phyloP scores from a whole-genome alignment of 371 early-diverging fungal genomes.

The Conidiobolus incongruus region DNA sequence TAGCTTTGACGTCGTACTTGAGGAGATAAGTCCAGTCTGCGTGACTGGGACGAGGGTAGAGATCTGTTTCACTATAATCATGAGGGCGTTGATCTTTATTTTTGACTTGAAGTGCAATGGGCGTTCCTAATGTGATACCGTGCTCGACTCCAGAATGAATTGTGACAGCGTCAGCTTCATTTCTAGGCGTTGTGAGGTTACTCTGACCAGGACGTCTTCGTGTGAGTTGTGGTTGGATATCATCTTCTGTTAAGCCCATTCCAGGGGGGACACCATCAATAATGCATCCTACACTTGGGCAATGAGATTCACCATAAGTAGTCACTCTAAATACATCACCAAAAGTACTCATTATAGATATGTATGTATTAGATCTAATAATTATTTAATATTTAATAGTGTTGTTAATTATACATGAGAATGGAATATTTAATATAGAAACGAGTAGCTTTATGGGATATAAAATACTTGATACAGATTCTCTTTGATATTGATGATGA shows the following conservation, averaged over 20 bases:
- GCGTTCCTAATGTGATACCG: conserved; percentile 86
- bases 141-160: conserved; percentile 86
- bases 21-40: conserved; percentile 92
- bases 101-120: conserved; percentile 74
- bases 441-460: too few relatives aligned
- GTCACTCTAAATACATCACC: conserved; percentile 64
- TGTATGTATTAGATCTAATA: neutral
- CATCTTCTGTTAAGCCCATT: conserved; percentile 60
- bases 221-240: conserved; percentile 80
- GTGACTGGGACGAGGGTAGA: conserved; percentile 84
- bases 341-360: conserved; percentile 41
- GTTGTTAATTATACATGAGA: too few relatives aligned
- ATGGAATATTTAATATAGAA: too few relatives aligned
- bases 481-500: too few relatives aligned
- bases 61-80: conserved; percentile 84
- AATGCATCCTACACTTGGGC: conserved; percentile 91
- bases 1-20: conserved; percentile 90
- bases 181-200: conserved; percentile 83
- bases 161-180: conserved; percentile 76
- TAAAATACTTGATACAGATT: too few relatives aligned
- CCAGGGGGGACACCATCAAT: conserved; percentile 93
- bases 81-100: conserved; percentile 91
- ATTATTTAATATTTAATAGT: too few relatives aligned
- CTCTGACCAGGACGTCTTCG: conserved; percentile 90
- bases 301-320: conserved; percentile 96